Evolutionary conservation across 106 monocot genomes (phyloP), one percentile per base, ranked within the genome.

Genomic region (Acorus gramineus): DNA sequence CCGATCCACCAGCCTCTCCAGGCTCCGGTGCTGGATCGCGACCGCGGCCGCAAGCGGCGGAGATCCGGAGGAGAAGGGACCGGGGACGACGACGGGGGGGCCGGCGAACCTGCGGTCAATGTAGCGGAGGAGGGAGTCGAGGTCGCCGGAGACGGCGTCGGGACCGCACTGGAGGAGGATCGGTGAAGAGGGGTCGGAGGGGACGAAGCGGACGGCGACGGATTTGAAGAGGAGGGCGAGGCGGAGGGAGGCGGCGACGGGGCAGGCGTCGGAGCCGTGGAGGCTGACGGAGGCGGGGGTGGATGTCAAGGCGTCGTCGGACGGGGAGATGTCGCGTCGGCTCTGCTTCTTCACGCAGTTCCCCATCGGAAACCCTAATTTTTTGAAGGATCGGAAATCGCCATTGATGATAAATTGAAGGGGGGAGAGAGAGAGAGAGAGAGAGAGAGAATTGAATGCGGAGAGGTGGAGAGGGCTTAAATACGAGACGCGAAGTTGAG

Each of bases 11-110:
- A 84, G 86, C 71, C 84, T 66, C 69, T 76, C 77, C 69, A 87
- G 47, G 74, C 94, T 87, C 53, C 84, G 63, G 66, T 95, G 94
- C 74, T 89, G 89, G 77, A 86, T 42, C 70, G 46, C 49, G 59
- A 68, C 68, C 53, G 67, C 72, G 70, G 46, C 56, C 52, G 63
- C 79, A 59, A 69, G 44, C 72, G 44, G 71, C 59, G 50, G 66
- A 28, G 47, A 70, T 57, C 60, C 57, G 9, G 14, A 44, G 8
- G 46, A 7, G 50, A 47, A 10, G 49, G 48, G 54, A 6, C 63
- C 52, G 64, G 69, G 11, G 60, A 42, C 57, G 62, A 66, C 54
- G 79, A 28, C 28, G 28, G 0, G 28, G 28, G 28, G 69, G 42
- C 77, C 84, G 50, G 61, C 60, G 69, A 89, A 71, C 69, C 43